Conservation (phyloP, 176 grass and related monocot genomes). For the Pontederia crassipes region DNA sequence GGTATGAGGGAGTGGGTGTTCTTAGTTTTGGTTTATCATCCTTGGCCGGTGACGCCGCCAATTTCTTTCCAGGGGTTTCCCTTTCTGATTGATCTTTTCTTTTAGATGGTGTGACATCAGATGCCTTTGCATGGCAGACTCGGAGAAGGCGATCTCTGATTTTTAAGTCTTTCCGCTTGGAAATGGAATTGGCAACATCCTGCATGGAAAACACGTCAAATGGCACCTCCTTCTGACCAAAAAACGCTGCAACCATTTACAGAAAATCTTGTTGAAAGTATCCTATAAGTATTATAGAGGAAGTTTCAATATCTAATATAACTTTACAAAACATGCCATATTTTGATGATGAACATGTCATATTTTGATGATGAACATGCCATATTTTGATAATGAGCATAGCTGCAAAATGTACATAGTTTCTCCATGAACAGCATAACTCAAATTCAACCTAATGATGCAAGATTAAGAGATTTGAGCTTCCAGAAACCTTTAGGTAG, state of each 20-base stretch:
- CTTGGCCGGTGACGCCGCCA: constrained; percentile 12
- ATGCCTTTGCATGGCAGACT: constrained; percentile 52
- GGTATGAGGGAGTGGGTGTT: constrained; percentile 47
- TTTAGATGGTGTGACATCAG: constrained; percentile 18
- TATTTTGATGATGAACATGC: too few relatives aligned
- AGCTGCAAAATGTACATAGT: not conserved
- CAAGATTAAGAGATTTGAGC: not conserved
- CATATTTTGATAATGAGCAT: too few relatives aligned
- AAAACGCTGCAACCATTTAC: too few relatives aligned
- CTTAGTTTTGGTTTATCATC: constrained; percentile 31
- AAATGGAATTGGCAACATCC: constrained; percentile 58
- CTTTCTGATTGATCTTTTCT: constrained; percentile 17
- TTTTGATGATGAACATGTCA: too few relatives aligned
- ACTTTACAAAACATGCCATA: too few relatives aligned
- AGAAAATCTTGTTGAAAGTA: too few relatives aligned
- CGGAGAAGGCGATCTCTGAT: constrained; percentile 62
- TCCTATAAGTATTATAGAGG: too few relatives aligned
- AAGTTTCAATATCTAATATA: too few relatives aligned
- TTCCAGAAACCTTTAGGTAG: too few relatives aligned
- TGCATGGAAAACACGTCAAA: constrained; percentile 4
- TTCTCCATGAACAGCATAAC: constrained; percentile 1
- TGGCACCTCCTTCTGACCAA: not conserved
- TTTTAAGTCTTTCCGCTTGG: constrained; percentile 36
- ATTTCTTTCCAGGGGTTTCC: constrained; percentile 16
- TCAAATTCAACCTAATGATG: not conserved